Base-by-base conservation (phyloP, 2,329 filamentous ascomycete genomes). In the Phoma sp. region DNA sequence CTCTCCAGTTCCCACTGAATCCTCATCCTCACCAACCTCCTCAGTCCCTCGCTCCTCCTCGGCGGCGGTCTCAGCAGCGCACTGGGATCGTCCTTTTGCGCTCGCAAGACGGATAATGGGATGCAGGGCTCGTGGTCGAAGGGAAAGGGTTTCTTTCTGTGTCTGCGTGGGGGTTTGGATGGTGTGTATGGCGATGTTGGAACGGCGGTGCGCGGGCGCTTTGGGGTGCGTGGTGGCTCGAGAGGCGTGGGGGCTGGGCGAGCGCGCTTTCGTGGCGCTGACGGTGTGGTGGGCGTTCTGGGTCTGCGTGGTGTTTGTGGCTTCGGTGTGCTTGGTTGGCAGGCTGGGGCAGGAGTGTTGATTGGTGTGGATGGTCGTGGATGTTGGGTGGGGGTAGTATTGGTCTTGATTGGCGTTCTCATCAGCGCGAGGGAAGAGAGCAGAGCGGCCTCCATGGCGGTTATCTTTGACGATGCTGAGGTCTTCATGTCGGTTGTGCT, bases 21-120 rank as follows among this genome's bases (percentile, higher is more conserved):
- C 3, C 32, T 36, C 10, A 45, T 17, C 19, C 35, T 21, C 13
- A 36, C 32, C 31, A 27, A 8, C 22, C n/a, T 35, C 15, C n/a
- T 45, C 31, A 45, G 13, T 6, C n/a, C 19, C 8, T 45, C 43
- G 21, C 22, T 45, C 6, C 13, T 22, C 15, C 8, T 80, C 76
- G 51, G 81, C 82, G 64, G 77, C 72, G 19, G 82, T 71, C 68
- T 84, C 80, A 19, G 35, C 19, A 47, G 25, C 25, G 44, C 43
- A 33, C 22, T 45, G 5, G 43, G 24, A 19, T 36, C 43, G 21
- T 35, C 32, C 12, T 36, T 35, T n/a, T 45, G 32, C 15, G 43
- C 31, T 6, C 43, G 17, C 13, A 36, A 15, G 1, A 36, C 31
- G 9, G 15, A 4, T 21, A 45, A 25, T 15, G 43, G 31, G 2